phyloP scores from a whole-genome alignment of 2,329 filamentous ascomycete species.

The Clonostachys rhizophaga region DNA sequence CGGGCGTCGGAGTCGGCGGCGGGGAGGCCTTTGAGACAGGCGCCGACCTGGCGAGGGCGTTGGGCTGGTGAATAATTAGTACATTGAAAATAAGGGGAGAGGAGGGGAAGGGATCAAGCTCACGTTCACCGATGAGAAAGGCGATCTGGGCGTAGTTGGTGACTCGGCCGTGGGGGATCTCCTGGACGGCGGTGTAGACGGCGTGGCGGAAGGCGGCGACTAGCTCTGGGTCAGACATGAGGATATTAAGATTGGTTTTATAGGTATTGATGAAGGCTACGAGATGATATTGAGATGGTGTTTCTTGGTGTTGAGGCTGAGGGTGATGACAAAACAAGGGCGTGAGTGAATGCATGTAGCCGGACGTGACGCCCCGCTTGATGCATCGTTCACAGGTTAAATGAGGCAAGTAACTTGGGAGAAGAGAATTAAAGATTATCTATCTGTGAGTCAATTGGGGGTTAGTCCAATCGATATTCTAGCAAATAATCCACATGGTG shows the following conservation, averaged over 20 bases:
- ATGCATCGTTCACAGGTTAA: too few relatives aligned
- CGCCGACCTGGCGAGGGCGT: constrained; percentile 77
- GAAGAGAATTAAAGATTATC: too few relatives aligned
- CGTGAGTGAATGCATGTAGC: background rate
- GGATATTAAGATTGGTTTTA: too few relatives aligned
- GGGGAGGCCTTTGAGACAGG: constrained; percentile 84
- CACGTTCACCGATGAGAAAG: constrained; percentile 67
- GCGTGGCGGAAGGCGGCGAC: constrained; percentile 68
- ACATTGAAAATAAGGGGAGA: background rate
- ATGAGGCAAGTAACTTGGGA: too few relatives aligned
- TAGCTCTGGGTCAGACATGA: constrained; percentile 70
- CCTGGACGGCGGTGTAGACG: constrained; percentile 79
- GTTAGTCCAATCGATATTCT: too few relatives aligned
- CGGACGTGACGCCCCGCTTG: too few relatives aligned
- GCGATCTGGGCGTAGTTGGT: constrained; percentile 86
- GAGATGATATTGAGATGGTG: too few relatives aligned
- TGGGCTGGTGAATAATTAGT: constrained; percentile 43
- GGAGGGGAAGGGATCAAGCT: constrained; percentile 15
- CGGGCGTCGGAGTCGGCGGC: constrained; percentile 25
- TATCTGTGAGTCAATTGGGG: too few relatives aligned
- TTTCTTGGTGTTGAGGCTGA: too few relatives aligned
- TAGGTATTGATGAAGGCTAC: too few relatives aligned
- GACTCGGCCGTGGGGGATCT: constrained; percentile 78
- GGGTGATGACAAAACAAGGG: background rate
- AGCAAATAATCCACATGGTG: too few relatives aligned